A percentile compares a stretch with the other conserved stretches of the same genome.
Evolutionary conservation across 305 asterid genomes (phyloP).

Genomic region (Fraxinus nigra): DNA sequence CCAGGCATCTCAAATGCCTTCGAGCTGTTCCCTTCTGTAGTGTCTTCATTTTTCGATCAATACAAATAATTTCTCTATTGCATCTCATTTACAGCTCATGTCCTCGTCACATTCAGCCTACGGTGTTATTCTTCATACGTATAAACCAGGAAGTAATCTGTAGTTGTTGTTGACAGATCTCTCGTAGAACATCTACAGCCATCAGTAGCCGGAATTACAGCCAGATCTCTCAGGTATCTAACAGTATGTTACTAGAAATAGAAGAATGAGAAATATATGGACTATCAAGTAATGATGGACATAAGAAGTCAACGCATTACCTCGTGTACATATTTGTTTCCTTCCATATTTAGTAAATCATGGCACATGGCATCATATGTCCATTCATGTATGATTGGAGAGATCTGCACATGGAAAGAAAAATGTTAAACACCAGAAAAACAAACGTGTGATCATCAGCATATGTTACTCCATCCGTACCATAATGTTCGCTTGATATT

Average conservation of each 20-base stretch:
- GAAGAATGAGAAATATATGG: slow-evolving; percentile 14
- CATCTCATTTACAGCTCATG: background rate
- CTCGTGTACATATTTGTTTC: slow-evolving; percentile 95
- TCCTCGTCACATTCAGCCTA: background rate
- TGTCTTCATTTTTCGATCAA: background rate
- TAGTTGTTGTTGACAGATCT: background rate
- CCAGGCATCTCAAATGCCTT: background rate
- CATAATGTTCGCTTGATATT: background rate
- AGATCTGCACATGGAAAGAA: slow-evolving; percentile 48
- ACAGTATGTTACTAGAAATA: slow-evolving; percentile 22
- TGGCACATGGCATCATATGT: slow-evolving; percentile 99
- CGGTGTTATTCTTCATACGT: background rate
- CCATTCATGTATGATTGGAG: slow-evolving; percentile 99
- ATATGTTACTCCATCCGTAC: background rate
- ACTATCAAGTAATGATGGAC: slow-evolving; percentile 14
- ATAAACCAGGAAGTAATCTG: background rate
- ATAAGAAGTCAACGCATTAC: slow-evolving; percentile 36
- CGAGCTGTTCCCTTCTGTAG: background rate
- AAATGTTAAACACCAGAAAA: slow-evolving; percentile 13
- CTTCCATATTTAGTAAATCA: slow-evolving; percentile 92
- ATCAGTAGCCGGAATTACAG: background rate
- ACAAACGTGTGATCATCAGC: slow-evolving; percentile 1
- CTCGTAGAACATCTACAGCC: background rate
- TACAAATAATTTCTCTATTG: background rate
- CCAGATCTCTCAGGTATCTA: background rate